These are phyloP conservation scores for Ogataea thermomethanolica DNA, from an alignment of 805 yeast genomes.

Conservation along the genomic window DNA sequence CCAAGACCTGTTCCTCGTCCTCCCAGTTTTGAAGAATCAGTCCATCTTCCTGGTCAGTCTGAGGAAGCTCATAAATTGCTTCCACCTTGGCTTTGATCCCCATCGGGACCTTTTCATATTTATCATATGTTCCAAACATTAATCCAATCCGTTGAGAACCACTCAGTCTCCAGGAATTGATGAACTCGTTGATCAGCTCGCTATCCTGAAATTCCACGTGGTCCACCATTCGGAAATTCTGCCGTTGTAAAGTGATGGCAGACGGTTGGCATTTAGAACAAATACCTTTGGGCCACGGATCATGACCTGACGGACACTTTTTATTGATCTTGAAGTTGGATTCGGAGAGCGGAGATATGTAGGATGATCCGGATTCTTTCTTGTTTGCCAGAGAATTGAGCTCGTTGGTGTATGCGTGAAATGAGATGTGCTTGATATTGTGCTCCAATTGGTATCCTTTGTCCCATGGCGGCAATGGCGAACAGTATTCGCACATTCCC, in stretches of 20 bases:
- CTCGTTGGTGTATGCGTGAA: slow-evolving; percentile 77
- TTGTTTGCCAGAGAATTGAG: slow-evolving; percentile 65
- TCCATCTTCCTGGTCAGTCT: slow-evolving; percentile 83
- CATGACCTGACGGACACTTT: slow-evolving; percentile 75
- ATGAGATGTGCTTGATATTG: slow-evolving; percentile 82
- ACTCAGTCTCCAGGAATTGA: slow-evolving; percentile 86
- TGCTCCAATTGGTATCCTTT: slow-evolving; percentile 66
- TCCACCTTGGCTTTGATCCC: slow-evolving; percentile 94
- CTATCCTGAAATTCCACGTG: slow-evolving; percentile 88
- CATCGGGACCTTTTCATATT: slow-evolving; percentile 79
- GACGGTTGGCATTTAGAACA: slow-evolving; percentile 97
- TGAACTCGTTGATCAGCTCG: slow-evolving; percentile 71
- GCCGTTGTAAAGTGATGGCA: slow-evolving; percentile 88
- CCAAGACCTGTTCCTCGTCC: slow-evolving; percentile 50
- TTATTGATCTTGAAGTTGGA: slow-evolving; percentile 63
- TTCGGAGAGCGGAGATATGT: slow-evolving; percentile 75
- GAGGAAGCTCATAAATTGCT: slow-evolving; percentile 92
- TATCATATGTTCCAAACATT: slow-evolving; percentile 76
- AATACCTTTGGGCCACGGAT: slow-evolving; percentile 92
- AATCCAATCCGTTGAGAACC: slow-evolving; percentile 87
- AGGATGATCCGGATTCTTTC: slow-evolving; percentile 55
- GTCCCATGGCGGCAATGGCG: slow-evolving; percentile 96
- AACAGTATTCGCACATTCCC: slow-evolving; percentile 98
- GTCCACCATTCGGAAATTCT: slow-evolving; percentile 91
- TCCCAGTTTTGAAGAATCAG: slow-evolving; percentile 56